Base-by-base conservation (phyloP, 352 stramenopile genomes). In the Pythium aphanidermatum region DNA sequence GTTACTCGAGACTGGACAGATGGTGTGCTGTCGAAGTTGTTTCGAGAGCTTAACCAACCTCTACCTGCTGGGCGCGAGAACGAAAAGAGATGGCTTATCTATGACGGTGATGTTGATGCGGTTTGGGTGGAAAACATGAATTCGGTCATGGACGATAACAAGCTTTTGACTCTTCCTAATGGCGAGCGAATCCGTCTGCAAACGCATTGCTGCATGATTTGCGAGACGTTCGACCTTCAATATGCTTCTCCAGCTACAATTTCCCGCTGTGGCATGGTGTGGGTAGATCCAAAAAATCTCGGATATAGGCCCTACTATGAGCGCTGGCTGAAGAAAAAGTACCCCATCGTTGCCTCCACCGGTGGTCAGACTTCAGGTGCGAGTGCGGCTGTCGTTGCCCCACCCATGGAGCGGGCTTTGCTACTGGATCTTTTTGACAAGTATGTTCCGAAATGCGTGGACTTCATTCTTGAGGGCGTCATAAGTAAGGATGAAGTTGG, bases 101-200 rank as follows among this genome's bases (percentile, higher is more conserved):
- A 95, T 62, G 93, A 98, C 49, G 94, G 94, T 19, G 94, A 98
- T 43, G 92, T 98, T 0, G 95, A 98, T 58, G 91, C 95, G 0
- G 79, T 98, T 16, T 98, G 95, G 95, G 92, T 98, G 37, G 95
- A 98, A 67, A 97, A 97, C 53, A 97, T 98, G 92, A 98, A 98
- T 70, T 96, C 83, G 19, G 94, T 98, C 44, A 98, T 98, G 94
- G 94, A 98, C 40, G 92, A 98, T 55, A 98, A 98, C 70, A 96
- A 96, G 50, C 55, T 98, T 35, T 67, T 98, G 0, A 98, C 93
- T 4, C 57, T 98, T 6, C 93, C 93, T 3, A 98, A 98, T 54
- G 94, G 94, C 16, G 93, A 98, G 54, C 90, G 94, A 9, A 98
- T 98, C 47, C 83, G 86, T 1, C 57, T 98, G 33, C 86, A 97